Evolutionary conservation across 2,329 filamentous ascomycete genomes (phyloP).

Genomic region (Cercospora sp.): DNA sequence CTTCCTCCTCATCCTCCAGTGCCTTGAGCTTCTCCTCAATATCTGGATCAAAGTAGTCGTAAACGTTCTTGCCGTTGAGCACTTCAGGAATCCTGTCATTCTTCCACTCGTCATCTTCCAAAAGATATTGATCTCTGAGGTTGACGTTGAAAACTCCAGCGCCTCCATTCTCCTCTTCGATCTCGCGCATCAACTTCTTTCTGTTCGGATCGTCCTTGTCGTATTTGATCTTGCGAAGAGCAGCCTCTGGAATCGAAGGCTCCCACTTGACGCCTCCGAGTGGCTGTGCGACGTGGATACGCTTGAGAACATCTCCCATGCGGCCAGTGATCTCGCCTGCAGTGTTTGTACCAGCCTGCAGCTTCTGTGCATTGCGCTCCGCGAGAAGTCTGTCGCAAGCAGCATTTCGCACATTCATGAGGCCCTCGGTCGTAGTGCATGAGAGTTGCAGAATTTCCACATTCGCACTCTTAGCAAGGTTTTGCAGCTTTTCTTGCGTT

Average conservation of each 20-base stretch:
- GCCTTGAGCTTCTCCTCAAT: constrained; percentile 91
- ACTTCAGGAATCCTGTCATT: constrained; percentile 94
- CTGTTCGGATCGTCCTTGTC: constrained; percentile 87
- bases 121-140: constrained; percentile 80
- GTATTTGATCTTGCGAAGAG: constrained; percentile 81
- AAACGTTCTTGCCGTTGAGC: constrained; percentile 93
- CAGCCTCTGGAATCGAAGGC: constrained; percentile 83
- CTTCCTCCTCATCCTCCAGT: constrained; percentile 93
- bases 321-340: constrained; percentile 74
- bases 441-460: constrained; percentile 92
- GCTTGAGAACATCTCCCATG: constrained; percentile 83
- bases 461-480: constrained; percentile 79
- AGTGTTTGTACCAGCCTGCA: constrained; percentile 82
- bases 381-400: constrained; percentile 92
- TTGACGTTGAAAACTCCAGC: constrained; percentile 96
- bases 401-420: constrained; percentile 92
- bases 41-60: constrained; percentile 95
- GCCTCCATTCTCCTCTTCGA: constrained; percentile 89
- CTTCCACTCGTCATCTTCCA: constrained; percentile 91
- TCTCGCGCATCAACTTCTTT: constrained; percentile 75
- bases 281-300: constrained; percentile 96
- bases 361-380: constrained; percentile 90
- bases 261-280: constrained; percentile 69
- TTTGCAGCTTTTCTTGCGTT: constrained; percentile 74
- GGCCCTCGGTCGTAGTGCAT: constrained; percentile 91